Conservation (phyloP, 2,329 filamentous ascomycete species). For the Helicocarpus griseus region DNA sequence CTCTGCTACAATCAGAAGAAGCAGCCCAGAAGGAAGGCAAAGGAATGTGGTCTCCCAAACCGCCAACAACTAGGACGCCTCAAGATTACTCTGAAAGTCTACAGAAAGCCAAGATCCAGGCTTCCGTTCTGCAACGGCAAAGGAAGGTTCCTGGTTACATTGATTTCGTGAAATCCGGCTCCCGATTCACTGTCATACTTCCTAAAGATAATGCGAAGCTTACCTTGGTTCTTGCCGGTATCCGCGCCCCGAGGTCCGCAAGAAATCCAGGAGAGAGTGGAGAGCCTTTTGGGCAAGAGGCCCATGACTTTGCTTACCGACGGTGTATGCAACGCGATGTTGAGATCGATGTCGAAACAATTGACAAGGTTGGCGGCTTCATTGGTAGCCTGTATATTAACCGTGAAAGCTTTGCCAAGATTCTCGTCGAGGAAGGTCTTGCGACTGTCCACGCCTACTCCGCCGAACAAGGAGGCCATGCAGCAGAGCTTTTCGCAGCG, state of each 20-base stretch:
- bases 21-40: constrained; percentile 75
- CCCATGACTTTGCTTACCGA: constrained; percentile 79
- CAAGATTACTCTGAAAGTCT: constrained; percentile 84
- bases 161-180: constrained; percentile 96
- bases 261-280: constrained; percentile 69
- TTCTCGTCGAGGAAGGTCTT: constrained; percentile 85
- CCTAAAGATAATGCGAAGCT: constrained; percentile 90
- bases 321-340: constrained; percentile 90
- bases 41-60: constrained; percentile 90
- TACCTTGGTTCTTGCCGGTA: constrained; percentile 87
- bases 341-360: constrained; percentile 87
- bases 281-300: constrained; percentile 92
- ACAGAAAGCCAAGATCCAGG: constrained; percentile 91
- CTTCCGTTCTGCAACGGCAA: constrained; percentile 77
- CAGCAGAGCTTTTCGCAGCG: constrained; percentile 74
- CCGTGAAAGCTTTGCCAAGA: constrained; percentile 90
- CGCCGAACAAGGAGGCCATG: constrained; percentile 88
- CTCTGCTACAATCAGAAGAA: constrained; percentile 36
- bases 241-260: constrained; percentile 80
- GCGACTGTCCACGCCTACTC: constrained; percentile 91
- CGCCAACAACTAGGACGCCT: constrained; percentile 70
- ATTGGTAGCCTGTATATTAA: constrained; percentile 90
- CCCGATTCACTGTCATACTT: constrained; percentile 82
- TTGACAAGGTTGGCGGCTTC: constrained; percentile 95
- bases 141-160: constrained; percentile 88